These are phyloP conservation scores for Oryza nivara DNA, from an alignment of 176 grass and related monocot genomes.

Conservation along the genomic window DNA sequence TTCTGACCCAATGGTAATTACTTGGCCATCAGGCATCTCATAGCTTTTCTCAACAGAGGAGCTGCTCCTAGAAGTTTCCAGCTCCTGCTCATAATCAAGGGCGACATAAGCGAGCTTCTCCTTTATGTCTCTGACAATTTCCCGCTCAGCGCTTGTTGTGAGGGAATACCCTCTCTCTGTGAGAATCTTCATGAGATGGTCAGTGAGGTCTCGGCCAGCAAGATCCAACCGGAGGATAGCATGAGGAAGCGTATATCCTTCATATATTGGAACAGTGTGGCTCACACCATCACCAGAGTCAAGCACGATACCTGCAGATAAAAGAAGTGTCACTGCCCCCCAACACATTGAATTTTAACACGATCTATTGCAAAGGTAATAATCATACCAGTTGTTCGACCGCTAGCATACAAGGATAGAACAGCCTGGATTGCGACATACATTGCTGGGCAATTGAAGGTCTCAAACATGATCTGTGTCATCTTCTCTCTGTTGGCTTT, in stretches of 20 bases:
- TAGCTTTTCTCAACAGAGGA: conserved; percentile 83
- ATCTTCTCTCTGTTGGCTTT: conserved; percentile 92
- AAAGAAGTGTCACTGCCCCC: not conserved
- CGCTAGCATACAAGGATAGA: conserved; percentile 82
- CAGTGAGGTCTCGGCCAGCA: conserved; percentile 84
- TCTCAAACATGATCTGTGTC: conserved; percentile 96
- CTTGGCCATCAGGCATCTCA: conserved; percentile 87
- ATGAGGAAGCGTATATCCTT: conserved; percentile 86
- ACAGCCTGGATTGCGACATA: conserved; percentile 91
- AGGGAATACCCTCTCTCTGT: conserved; percentile 89
- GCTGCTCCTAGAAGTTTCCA: conserved; percentile 73
- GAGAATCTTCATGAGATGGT: conserved; percentile 84
- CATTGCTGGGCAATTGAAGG: conserved; percentile 77
- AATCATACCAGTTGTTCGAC: conserved; percentile 80
- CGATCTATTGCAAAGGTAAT: not conserved
- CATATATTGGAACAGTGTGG: conserved; percentile 89
- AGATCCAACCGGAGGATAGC: conserved; percentile 89
- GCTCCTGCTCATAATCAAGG: conserved; percentile 79
- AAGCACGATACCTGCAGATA: conserved; percentile 70
- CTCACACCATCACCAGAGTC: conserved; percentile 91
- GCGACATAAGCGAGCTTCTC: conserved; percentile 82
- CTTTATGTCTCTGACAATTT: conserved; percentile 92
- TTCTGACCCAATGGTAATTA: conserved; percentile 83
- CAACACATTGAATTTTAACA: not conserved
- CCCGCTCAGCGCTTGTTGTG: conserved; percentile 74